Evolutionary conservation across 805 yeast genomes (phyloP).

Genomic region (Metschnikowia picachoensis): DNA sequence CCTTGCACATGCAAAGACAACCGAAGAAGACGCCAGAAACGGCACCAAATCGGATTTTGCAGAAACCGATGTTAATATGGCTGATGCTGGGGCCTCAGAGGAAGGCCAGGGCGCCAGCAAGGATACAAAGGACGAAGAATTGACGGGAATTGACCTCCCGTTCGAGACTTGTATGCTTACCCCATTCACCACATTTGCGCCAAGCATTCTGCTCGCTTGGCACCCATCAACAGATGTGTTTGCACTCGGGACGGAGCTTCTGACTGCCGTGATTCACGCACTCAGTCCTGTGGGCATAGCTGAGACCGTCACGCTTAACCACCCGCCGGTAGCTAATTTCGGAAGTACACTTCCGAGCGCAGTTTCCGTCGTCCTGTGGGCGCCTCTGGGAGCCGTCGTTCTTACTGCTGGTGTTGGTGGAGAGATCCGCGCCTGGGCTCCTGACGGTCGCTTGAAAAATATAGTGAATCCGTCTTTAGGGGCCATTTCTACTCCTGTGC

Average conservation of each 20-base stretch:
- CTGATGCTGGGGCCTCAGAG: background rate
- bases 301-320: slow-evolving; percentile 30
- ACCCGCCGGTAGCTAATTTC: slow-evolving; percentile 28
- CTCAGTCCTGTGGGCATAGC: slow-evolving; percentile 25
- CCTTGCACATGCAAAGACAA: slow-evolving; percentile 17
- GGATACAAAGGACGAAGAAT: background rate
- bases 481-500: slow-evolving; percentile 26
- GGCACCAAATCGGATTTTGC: background rate
- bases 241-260: slow-evolving; percentile 53
- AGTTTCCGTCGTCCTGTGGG: slow-evolving; percentile 50
- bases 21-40: background rate
- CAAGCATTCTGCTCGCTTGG: slow-evolving; percentile 52
- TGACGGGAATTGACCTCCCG: background rate
- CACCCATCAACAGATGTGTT: slow-evolving; percentile 48
- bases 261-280: slow-evolving; percentile 44
- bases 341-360: slow-evolving; percentile 20
- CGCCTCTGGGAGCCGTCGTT: slow-evolving; percentile 58
- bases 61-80: slow-evolving; percentile 1
- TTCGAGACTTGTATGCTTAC: slow-evolving; percentile 33
- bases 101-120: background rate
- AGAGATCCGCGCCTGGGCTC: slow-evolving; percentile 74
- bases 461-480: slow-evolving; percentile 24
- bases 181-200: slow-evolving; percentile 36
- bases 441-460: slow-evolving; percentile 61
- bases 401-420: slow-evolving; percentile 68